Conservation (phyloP, 2,329 filamentous ascomycete species). For the Arthrobotrys iridis region DNA sequence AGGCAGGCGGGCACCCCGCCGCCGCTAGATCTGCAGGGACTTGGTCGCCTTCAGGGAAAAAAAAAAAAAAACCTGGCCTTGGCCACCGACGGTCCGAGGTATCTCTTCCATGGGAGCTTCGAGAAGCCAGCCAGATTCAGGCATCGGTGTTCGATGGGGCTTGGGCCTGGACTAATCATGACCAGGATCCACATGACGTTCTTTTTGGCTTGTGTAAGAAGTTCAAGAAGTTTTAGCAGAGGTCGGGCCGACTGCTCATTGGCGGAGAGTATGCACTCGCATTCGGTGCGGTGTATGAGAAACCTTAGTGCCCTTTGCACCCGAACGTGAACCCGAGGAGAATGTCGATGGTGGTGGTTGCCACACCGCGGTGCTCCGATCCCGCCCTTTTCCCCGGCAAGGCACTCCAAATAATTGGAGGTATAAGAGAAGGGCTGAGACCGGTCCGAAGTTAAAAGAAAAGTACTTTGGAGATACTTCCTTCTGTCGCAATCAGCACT, state of each 20-base stretch:
- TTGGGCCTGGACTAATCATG: not conserved
- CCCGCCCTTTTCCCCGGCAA: slow-evolving; percentile 16
- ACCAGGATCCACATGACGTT: slow-evolving; percentile 11
- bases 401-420: too few species aligned
- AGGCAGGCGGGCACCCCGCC: not conserved
- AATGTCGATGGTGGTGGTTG: slow-evolving; percentile 1
- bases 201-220: not conserved
- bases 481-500: too few species aligned
- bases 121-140: slow-evolving; percentile 33
- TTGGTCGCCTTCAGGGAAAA: not conserved
- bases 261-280: not conserved
- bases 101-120: slow-evolving; percentile 30
- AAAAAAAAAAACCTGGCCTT: too few species aligned
- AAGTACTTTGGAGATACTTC: too few species aligned
- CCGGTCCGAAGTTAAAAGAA: not conserved
- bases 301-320: not conserved
- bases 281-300: too few species aligned
- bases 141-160: slow-evolving; percentile 40
- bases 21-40: slow-evolving; percentile 54
- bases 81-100: too few species aligned
- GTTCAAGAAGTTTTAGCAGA: slow-evolving; percentile 39
- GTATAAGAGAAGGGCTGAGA: not conserved
- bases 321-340: slow-evolving; percentile 2
- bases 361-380: slow-evolving; percentile 30
- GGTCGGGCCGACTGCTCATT: slow-evolving; percentile 21